Base-by-base conservation (phyloP, 768 basidiomycete species). In the Hortiboletus campestris region DNA sequence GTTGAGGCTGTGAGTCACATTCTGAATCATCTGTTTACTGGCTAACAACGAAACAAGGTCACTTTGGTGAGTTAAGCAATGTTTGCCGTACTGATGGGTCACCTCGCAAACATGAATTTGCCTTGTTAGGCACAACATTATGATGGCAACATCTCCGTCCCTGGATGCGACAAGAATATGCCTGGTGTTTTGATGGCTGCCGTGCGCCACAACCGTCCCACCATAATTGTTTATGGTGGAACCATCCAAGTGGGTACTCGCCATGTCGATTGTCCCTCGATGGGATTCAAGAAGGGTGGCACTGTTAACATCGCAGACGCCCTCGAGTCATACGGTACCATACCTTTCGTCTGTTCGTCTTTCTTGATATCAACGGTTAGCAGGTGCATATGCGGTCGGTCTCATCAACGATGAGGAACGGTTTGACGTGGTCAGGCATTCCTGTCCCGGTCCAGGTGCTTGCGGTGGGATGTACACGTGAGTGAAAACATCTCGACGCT, bases 91-190 rank as follows among this genome's bases (percentile, higher is more conserved):
- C 43, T 47, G 32, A 40, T 49, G 25, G 25, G 9, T 28, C 16
- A 2, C 19, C 31, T 38, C 49, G 29, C 22, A 28, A 55, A 50
- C 46, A 22, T 34, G 19, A 52, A 56, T 39, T 46, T 44, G 4
- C 35, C 49, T 20, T 49, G 36, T 31, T 51, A 89, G 89, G 89
- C 90, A 20, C 91, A 94, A 75, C 84, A 91, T 64, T 93, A 94
- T 63, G 92, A 94, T 57, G 91, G 83, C 13, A 91, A 92, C 64
- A 91, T 94, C 62, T 84, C 88, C 6, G 80, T 93, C 50, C 92
- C 92, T 17, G 91, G 91, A 53, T 94, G 91, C 61, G 91, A 94
- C 72, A 94, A 94, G 76, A 94, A 94, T 67, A 93, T 94, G 92
- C 91, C 91, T 10, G 92, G 90, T 17, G 89, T 87, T 66, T 78